A percentile compares a stretch with the other conserved stretches of the same genome.
Evolutionary conservation across 2,329 filamentous ascomycete genomes (phyloP).

Genomic region (Penicillium sp.): DNA sequence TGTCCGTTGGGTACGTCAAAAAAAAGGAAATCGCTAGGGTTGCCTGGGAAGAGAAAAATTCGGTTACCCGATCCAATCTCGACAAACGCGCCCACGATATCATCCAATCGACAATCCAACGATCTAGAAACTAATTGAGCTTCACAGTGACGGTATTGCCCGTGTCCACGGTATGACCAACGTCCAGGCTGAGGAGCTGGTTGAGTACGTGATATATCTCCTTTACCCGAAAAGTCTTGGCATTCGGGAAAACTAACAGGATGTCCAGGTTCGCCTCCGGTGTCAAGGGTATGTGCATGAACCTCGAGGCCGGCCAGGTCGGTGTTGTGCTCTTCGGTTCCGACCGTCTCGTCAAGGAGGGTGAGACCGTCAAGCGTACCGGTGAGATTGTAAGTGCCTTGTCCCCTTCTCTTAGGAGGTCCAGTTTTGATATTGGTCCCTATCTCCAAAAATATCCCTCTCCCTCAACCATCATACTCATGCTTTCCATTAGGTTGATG

Average conservation of each 20-base stretch:
- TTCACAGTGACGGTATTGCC: slow-evolving; percentile 96
- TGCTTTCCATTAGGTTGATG: slow-evolving; percentile 73
- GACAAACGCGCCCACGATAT: slow-evolving; percentile 32
- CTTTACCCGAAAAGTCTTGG: slow-evolving; percentile 21
- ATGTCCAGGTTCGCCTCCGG: slow-evolving; percentile 88
- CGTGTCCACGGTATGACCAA: slow-evolving; percentile 99
- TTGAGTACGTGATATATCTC: slow-evolving; percentile 76
- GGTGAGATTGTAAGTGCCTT: slow-evolving; percentile 88
- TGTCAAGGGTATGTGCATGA: slow-evolving; percentile 99
- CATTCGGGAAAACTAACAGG: slow-evolving; percentile 34
- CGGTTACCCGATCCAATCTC: slow-evolving; percentile 35
- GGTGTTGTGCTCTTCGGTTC: slow-evolving; percentile 99
- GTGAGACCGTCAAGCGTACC: slow-evolving; percentile 99
- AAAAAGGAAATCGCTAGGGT: slow-evolving; percentile 23
- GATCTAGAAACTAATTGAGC: slow-evolving; percentile 30
- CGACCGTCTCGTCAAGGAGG: slow-evolving; percentile 99
- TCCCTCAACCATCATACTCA: slow-evolving; percentile 21
- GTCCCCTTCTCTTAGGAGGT: slow-evolving; percentile 5
- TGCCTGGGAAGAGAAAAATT: slow-evolving; percentile 38
- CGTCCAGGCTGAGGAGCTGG: slow-evolving; percentile 99
- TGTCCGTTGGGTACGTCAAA: slow-evolving; percentile 91
- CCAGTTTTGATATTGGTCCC: slow-evolving; percentile 18
- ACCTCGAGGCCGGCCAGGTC: slow-evolving; percentile 99
- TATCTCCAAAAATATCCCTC: background rate
- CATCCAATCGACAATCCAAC: slow-evolving; percentile 17